These are phyloP conservation scores for Leptographium galeiforme DNA, from an alignment of 2,329 filamentous ascomycete species.

Conservation along the genomic window DNA sequence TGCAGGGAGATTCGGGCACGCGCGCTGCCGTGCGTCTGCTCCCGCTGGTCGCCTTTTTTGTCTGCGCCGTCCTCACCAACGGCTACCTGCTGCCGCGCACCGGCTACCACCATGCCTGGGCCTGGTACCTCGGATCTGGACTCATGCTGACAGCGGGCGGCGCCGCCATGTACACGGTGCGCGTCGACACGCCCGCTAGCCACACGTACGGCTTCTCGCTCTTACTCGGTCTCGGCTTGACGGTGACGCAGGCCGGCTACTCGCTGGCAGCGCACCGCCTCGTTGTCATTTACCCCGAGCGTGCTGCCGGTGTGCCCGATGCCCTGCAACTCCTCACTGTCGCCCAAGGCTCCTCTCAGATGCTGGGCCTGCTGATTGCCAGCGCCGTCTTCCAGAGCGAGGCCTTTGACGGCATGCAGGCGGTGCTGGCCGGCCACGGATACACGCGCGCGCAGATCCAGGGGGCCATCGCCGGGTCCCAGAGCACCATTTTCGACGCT, in stretches of 20 bases:
- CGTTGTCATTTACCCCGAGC: background rate
- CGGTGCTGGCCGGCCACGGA: background rate
- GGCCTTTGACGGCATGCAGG: constrained; percentile 3
- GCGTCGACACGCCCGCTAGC: constrained; percentile 10
- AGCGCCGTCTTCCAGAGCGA: constrained; percentile 11
- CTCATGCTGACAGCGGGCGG: constrained; percentile 21
- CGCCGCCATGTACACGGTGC: constrained; percentile 20
- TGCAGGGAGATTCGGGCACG: constrained; percentile 23
- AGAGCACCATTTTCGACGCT: background rate
- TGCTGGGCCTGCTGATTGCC: constrained; percentile 8
- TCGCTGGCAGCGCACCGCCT: constrained; percentile 20
- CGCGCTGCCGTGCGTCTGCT: constrained; percentile 23
- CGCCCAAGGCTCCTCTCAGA: constrained; percentile 15
- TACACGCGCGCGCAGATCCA: constrained; percentile 4
- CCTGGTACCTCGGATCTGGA: constrained; percentile 24
- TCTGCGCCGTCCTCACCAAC: constrained; percentile 19
- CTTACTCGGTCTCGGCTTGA: constrained; percentile 26
- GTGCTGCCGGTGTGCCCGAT: background rate
- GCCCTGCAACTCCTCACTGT: constrained; percentile 21
- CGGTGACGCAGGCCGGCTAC: constrained; percentile 21
- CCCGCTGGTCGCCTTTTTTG: constrained; percentile 21
- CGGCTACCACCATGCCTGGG: constrained; percentile 21
- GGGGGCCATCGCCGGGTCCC: constrained; percentile 8
- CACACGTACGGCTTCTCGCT: constrained; percentile 21
- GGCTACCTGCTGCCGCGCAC: constrained; percentile 20